These are phyloP conservation scores for Lobosporangium transversale DNA, from an alignment of 192 early-diverging fungal genomes.

Conservation along the genomic window DNA sequence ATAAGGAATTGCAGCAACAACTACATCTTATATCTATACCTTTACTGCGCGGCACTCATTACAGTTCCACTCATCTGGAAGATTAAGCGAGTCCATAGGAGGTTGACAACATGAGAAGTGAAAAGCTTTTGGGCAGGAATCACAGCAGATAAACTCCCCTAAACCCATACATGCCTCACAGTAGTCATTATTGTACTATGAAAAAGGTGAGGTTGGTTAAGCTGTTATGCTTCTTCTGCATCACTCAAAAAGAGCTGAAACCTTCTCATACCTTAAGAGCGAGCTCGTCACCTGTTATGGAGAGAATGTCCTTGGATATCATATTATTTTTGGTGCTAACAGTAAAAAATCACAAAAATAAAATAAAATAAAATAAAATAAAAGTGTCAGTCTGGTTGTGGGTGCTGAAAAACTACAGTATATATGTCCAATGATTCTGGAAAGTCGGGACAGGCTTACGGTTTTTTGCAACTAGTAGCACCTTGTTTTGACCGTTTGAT, in stretches of 20 bases:
- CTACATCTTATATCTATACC: too few relatives aligned
- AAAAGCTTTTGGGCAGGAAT: conserved; percentile 53
- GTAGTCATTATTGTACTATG: conserved; percentile 47
- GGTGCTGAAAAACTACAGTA: not conserved
- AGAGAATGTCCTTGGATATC: not conserved
- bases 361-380: not conserved
- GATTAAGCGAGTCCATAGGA: conserved; percentile 29
- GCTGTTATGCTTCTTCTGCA: too few relatives aligned
- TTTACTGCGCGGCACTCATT: conserved; percentile 36
- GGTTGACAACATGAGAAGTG: conserved; percentile 55
- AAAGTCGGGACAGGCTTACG: conserved; percentile 1
- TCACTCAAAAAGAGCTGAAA: not conserved
- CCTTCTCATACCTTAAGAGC: conserved; percentile 14
- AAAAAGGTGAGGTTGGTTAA: not conserved
- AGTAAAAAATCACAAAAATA: not conserved
- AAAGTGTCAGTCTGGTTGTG: not conserved
- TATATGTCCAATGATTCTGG: too few relatives aligned
- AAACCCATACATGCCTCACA: conserved; percentile 46
- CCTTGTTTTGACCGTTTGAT: not conserved
- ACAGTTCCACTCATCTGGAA: conserved; percentile 56
- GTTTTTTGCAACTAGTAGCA: conserved; percentile 5
- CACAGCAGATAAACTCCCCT: conserved; percentile 55
- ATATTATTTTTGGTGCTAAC: conserved; percentile 3
- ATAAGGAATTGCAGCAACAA: too few relatives aligned
- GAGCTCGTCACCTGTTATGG: conserved; percentile 23